Evolutionary conservation across 2,329 filamentous ascomycete genomes (phyloP), one percentile per base, ranked within the genome.

Genomic region (Colletotrichum truncatum): DNA sequence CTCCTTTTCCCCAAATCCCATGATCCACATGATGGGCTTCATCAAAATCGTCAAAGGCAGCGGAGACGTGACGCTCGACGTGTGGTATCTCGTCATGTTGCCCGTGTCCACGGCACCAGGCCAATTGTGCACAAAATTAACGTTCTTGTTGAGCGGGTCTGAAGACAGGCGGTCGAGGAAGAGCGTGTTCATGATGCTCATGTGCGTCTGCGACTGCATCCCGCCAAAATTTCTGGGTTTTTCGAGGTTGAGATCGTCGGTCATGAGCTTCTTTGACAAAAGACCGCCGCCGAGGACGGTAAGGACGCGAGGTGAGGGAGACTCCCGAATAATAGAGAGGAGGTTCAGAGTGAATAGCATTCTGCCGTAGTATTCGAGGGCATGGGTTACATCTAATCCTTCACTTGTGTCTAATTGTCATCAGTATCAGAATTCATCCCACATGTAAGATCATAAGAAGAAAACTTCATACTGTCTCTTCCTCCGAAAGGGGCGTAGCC

Each of bases 401-500:
- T 84, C 82, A 2, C 70, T 1, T 0, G 78, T 82, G 51, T 81
- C 80, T 69, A 38, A 7, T 10, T 4, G 1, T 36, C n/a, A 28
- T 43, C n/a, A 25, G 41, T 16, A 14, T 28, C 14, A 11, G 14
- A 8, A 9, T 5, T 9, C 16, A 18, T 7, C 11, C 4, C 10
- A n/a, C 26, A 0, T n/a, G 11, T 4, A 8, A 4, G 6, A 7
- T 16, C 39, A 1, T 3, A 3, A 28, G 3, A 10, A 1, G 2
- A 3, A 28, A 3, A 10, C 11, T 18, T 9, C 45, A 28, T 32
- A 68, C 67, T 46, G 8, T 66, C 63, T 8, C 79, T 76, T 4
- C 26, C 54, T 14, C 75, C 76, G 10, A 82, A 78, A 1, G 82
- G 79, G 3, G 77, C 76, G 65, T 82, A 85, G 2, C 82, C 82